These are phyloP conservation scores for Prunus yedoensis DNA, from an alignment of 331 rosid species.

Conservation along the genomic window DNA sequence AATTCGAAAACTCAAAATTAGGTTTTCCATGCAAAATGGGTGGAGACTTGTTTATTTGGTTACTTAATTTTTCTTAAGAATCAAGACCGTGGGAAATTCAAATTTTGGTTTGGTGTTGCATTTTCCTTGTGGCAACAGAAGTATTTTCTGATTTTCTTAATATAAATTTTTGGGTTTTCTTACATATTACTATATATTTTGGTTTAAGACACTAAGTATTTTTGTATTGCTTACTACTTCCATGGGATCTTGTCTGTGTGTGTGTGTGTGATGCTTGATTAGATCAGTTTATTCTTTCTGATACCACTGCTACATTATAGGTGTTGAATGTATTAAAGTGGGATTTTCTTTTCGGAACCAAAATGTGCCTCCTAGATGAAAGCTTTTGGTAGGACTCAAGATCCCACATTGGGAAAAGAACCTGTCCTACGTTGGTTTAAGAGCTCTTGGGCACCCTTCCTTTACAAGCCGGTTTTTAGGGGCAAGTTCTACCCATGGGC, in stretches of 20 bases:
- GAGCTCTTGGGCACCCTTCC: no score
- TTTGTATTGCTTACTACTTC: no score
- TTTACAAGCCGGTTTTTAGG: no score
- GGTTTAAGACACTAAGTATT: no score
- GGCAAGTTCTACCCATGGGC: no score
- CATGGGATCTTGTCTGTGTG: no score
- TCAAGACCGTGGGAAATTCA: background rate
- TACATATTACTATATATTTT: no score
- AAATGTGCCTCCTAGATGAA: background rate
- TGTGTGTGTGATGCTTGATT: background rate
- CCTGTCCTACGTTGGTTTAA: no score
- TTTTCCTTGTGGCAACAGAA: background rate
- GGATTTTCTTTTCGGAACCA: background rate
- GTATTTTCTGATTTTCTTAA: background rate
- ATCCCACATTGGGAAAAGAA: no score
- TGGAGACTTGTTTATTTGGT: background rate
- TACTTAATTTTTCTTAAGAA: background rate
- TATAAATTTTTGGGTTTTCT: no score
- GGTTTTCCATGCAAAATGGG: background rate
- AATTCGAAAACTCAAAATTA: background rate
- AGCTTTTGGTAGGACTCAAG: background rate
- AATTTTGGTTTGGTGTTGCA: background rate
- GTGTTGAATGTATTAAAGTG: background rate
- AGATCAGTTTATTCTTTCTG: background rate
- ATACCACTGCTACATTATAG: background rate